Percentiles rank a stretch among this genome's conserved stretches.
Evolutionary conservation across 1,284 basidiomycete genomes (phyloP).

Genomic region (Ustilago loliicola): DNA sequence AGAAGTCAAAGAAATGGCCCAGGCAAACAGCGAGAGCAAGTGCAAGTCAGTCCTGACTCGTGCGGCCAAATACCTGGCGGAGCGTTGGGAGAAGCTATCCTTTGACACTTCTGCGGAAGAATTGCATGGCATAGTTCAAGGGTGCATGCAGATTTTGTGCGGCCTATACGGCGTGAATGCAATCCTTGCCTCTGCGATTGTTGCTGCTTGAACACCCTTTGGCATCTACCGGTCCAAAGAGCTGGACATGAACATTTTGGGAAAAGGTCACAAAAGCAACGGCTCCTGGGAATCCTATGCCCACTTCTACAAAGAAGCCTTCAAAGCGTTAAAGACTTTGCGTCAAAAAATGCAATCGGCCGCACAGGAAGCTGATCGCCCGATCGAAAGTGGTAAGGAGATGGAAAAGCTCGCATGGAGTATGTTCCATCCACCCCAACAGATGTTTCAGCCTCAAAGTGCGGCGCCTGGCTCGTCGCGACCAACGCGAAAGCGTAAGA

Average conservation of each 20-base stretch:
- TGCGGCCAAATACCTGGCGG: neutral
- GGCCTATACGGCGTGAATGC: neutral
- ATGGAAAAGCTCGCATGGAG: conserved; percentile 3
- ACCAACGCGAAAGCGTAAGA: neutral
- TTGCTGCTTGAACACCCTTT: neutral
- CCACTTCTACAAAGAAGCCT: neutral
- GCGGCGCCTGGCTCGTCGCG: neutral
- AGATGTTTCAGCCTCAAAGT: neutral
- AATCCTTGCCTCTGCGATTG: neutral
- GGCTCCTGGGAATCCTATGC: neutral
- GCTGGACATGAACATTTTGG: neutral
- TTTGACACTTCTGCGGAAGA: neutral
- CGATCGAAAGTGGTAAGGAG: neutral
- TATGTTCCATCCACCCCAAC: neutral
- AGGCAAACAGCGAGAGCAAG: neutral
- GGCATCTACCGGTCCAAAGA: neutral
- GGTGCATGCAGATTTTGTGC: neutral
- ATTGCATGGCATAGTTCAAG: neutral
- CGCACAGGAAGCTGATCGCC: neutral
- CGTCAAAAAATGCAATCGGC: neutral
- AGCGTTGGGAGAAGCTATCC: neutral
- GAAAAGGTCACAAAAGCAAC: too few species aligned
- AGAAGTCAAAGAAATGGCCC: neutral
- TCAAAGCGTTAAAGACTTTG: neutral
- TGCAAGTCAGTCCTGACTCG: neutral